Evolutionary conservation across 352 stramenopile species (phyloP).

Genomic region (Globisporangium apiculatum): DNA sequence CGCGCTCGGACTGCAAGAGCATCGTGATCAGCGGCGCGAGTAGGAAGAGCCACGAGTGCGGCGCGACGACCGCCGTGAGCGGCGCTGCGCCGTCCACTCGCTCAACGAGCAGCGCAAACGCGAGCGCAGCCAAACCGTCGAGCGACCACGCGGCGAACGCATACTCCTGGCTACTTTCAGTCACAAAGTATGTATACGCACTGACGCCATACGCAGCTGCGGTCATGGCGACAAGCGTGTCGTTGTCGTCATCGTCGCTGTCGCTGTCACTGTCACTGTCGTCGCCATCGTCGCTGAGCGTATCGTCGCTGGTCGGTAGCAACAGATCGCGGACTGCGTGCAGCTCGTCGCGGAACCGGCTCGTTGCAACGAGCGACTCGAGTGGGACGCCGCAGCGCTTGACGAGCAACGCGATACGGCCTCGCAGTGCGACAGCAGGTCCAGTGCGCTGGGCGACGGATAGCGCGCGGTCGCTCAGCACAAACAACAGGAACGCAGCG

Average conservation of each 20-base stretch:
- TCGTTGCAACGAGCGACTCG: conserved; percentile 33
- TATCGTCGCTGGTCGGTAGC: conserved; percentile 23
- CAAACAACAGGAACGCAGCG: conserved; percentile 28
- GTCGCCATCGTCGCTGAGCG: conserved; percentile 14
- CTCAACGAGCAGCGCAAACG: conserved; percentile 21
- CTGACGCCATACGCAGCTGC: conserved; percentile 21
- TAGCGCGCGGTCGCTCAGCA: conserved; percentile 19
- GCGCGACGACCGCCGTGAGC: conserved; percentile 20
- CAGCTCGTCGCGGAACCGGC: conserved; percentile 55
- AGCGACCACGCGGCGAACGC: conserved; percentile 54
- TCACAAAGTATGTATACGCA: conserved; percentile 47
- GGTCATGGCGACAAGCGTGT: conserved; percentile 18
- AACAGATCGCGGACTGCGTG: conserved; percentile 16
- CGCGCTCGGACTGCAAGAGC: conserved; percentile 30
- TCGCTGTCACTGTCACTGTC: neutral
- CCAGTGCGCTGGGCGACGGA: neutral
- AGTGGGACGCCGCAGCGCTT: conserved; percentile 26
- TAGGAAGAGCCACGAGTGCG: conserved; percentile 42
- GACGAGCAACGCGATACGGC: conserved; percentile 21
- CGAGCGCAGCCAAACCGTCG: conserved; percentile 32
- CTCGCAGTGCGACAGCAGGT: neutral
- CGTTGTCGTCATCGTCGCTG: conserved; percentile 20
- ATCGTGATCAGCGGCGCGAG: conserved; percentile 28
- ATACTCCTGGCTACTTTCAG: conserved; percentile 38
- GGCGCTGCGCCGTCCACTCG: neutral